Base-by-base conservation (phyloP, 768 basidiomycete genomes). In the Ramaria rubella region DNA sequence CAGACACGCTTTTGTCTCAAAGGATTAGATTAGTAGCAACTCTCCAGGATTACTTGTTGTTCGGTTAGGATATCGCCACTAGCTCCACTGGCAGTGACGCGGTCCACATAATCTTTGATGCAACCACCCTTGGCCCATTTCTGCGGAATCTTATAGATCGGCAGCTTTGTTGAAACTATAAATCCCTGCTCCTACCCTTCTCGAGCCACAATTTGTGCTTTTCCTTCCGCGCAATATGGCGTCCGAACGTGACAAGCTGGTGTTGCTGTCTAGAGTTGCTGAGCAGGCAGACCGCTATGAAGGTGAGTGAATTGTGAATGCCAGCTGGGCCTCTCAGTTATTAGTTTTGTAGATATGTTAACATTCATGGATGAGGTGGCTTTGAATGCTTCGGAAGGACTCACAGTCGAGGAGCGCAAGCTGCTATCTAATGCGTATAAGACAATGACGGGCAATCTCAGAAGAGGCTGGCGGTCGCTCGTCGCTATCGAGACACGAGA, bases 231-330 rank as follows among this genome's bases (percentile, higher is more conserved):
- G n/a, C n/a, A n/a, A n/a, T n/a, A 38, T 38, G 36, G 11, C n/a
- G 11, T 38, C 36, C 36, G 11, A 11, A 11, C 36, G 36, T 11
- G 36, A 38, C 11, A 23, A 30, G 14, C 49, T 51, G 31, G 75
- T 78, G 65, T 77, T 77, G 70, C 76, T 93, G 63, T 90, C 90
- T 59, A 90, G 88, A 72, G 79, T 92, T 57, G 86, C 88, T 45
- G 88, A 88, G 67, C 87, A 92, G 73, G 89, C 91, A 33, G 90
- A 91, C 69, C 86, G 91, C 52, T 91, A 91, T 68, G 83, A 89
- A 75, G 91, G 91, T 91, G 57, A 52, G 72, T 58, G 26, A 46
- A 30, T 4, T 45, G 24, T 34, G n/a, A 21, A 36, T 15, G 21
- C 27, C 33, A 15, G 40, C 38, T 38, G 46, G 15, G 38, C 46